A percentile compares a stretch with the other conserved stretches of the same genome.
Evolutionary conservation across 768 basidiomycete genomes (phyloP).

Genomic region (Russula olivacea): DNA sequence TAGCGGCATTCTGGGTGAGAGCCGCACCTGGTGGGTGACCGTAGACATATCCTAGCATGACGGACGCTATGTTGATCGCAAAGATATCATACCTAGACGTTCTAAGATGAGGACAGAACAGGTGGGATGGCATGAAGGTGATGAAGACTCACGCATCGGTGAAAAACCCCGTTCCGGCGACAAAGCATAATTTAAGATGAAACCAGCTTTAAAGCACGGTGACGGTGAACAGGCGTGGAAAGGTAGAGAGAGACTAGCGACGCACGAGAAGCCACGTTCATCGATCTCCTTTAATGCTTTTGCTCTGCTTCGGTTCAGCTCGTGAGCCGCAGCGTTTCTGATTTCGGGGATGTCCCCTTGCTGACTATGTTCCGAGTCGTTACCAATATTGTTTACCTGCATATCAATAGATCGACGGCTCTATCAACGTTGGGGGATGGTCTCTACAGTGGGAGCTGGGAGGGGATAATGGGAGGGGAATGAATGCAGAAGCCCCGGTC

Average conservation of each 20-base stretch:
- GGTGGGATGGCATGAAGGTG: neutral
- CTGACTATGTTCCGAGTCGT: neutral
- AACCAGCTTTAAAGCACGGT: conserved; percentile 34
- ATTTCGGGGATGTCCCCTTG: neutral
- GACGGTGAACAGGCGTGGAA: neutral
- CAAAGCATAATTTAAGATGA: conserved; percentile 42
- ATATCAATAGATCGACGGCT: neutral
- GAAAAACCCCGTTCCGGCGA: conserved; percentile 83
- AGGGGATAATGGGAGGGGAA: neutral
- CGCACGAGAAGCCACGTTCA: conserved; percentile 77
- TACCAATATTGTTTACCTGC: neutral
- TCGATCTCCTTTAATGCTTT: conserved; percentile 82
- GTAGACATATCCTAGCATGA: conserved; percentile 82
- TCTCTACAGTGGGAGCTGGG: too few species aligned
- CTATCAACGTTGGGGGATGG: neutral
- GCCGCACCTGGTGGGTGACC: conserved; percentile 31
- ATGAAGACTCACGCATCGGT: conserved; percentile 60
- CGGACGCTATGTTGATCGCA: conserved; percentile 78
- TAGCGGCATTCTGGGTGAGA: neutral
- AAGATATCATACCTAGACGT: conserved; percentile 71
- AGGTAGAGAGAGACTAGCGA: neutral
- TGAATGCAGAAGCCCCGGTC: neutral
- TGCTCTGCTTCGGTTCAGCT: conserved; percentile 64
- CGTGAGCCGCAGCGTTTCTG: neutral
- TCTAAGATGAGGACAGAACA: neutral